A percentile compares a stretch with the other conserved stretches of the same genome.
These are phyloP conservation scores for Halophytophthora batemanensis DNA, from an alignment of 352 stramenopile species.

Conservation along the genomic window DNA sequence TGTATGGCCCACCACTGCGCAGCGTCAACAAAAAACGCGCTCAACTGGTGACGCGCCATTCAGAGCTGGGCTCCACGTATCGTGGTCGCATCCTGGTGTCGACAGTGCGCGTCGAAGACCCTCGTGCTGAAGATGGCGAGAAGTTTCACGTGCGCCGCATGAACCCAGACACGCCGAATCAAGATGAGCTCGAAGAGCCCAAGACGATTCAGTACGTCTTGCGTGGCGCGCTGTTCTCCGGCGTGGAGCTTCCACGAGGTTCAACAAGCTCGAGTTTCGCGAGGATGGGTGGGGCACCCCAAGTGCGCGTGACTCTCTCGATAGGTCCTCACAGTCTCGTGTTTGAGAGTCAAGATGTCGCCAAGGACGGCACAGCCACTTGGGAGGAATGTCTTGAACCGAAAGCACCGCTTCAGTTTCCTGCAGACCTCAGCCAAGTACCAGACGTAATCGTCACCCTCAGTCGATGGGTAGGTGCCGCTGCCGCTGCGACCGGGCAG, in stretches of 20 bases:
- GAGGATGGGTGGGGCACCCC: constrained; percentile 13
- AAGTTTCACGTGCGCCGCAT: constrained; percentile 63
- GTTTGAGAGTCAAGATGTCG: constrained; percentile 52
- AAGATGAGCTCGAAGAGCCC: constrained; percentile 17
- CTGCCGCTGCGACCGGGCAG: constrained; percentile 14
- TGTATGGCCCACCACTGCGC: constrained; percentile 80
- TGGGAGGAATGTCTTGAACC: constrained; percentile 56
- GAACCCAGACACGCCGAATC: constrained; percentile 14
- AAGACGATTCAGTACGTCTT: constrained; percentile 68
- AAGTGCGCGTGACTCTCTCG: constrained; percentile 46
- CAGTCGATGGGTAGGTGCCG: constrained; percentile 35
- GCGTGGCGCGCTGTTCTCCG: constrained; percentile 56
- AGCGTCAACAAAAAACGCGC: constrained; percentile 54
- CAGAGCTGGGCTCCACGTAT: constrained; percentile 77
- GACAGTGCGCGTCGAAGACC: constrained; percentile 52
- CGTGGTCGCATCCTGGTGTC: constrained; percentile 77
- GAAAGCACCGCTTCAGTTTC: constrained; percentile 42
- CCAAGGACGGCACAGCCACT: constrained; percentile 38
- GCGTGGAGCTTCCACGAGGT: constrained; percentile 41
- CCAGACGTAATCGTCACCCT: constrained; percentile 69
- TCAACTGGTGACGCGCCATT: constrained; percentile 48
- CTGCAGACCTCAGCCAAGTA: constrained; percentile 64
- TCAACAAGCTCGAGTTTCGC: constrained; percentile 7
- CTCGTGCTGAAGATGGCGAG: constrained; percentile 39
- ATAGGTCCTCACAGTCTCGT: constrained; percentile 43